Percentiles rank a stretch among this genome's conserved stretches.
Evolutionary conservation across 2,329 filamentous ascomycete species (phyloP).

Genomic region (Pseudogymnoascus sp.): DNA sequence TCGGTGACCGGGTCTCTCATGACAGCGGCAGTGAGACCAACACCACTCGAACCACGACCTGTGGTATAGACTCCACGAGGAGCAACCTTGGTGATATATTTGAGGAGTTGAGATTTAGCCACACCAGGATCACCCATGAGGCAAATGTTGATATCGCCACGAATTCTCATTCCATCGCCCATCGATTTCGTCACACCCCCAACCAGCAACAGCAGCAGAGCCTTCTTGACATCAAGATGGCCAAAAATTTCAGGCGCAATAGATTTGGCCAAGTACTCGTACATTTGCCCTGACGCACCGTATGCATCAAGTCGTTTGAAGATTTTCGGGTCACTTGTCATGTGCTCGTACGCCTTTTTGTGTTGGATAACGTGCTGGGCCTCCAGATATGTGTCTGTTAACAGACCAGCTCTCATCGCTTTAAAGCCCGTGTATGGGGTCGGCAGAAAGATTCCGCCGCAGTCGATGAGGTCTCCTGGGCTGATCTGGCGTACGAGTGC

Average conservation of each 20-base stretch:
- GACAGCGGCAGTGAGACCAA: conserved; percentile 74
- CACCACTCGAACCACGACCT: conserved; percentile 72
- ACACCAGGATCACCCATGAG: conserved; percentile 99
- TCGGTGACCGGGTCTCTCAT: conserved; percentile 74
- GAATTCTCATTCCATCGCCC: conserved; percentile 97
- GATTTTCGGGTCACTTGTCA: conserved; percentile 72
- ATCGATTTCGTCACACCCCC: conserved; percentile 95
- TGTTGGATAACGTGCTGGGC: conserved; percentile 90
- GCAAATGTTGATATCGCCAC: conserved; percentile 97
- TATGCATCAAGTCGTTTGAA: conserved; percentile 80
- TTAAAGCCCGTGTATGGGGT: conserved; percentile 99
- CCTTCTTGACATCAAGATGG: conserved; percentile 96
- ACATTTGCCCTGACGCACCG: conserved; percentile 80
- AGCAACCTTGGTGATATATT: conserved; percentile 97
- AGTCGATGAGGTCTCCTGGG: conserved; percentile 88
- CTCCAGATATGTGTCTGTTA: conserved; percentile 95
- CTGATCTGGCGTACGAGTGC: conserved; percentile 79
- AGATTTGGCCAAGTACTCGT: conserved; percentile 90
- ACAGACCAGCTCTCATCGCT: conserved; percentile 88
- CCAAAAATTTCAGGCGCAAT: conserved; percentile 97
- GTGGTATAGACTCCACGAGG: conserved; percentile 80
- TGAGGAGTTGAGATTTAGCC: conserved; percentile 94
- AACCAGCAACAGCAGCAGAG: conserved; percentile 86
- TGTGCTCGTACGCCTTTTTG: conserved; percentile 95
- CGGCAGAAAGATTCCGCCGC: conserved; percentile 91